Conservation (phyloP, 495 filamentous ascomycete genomes). For the Schizothecium vesticola region DNA sequence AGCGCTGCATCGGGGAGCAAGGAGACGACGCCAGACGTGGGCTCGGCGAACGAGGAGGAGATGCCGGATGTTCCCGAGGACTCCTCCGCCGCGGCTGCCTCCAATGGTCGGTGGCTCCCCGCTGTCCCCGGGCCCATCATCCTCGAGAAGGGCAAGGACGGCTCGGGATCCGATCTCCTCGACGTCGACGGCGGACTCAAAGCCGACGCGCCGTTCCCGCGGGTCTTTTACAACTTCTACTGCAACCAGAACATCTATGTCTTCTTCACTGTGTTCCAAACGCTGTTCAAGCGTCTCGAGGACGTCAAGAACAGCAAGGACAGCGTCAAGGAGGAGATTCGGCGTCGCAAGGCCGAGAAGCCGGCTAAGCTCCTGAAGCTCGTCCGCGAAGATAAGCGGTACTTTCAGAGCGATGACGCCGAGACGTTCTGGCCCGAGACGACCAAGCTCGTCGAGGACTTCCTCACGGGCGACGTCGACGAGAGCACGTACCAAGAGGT, state of each 20-base stretch:
- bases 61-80: constrained; percentile 50
- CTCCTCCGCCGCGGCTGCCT: constrained; percentile 41
- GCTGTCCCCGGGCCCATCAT: constrained; percentile 43
- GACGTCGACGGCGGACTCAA: constrained; percentile 58
- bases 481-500: constrained; percentile 78
- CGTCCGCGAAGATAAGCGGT: constrained; percentile 46
- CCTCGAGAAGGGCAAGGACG: constrained; percentile 33
- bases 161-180: constrained; percentile 33
- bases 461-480: constrained; percentile 78
- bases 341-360: constrained; percentile 62
- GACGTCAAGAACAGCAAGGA: constrained; percentile 73
- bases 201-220: constrained; percentile 73
- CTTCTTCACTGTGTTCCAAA: constrained; percentile 88
- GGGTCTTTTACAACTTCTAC: constrained; percentile 78
- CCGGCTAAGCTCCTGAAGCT: constrained; percentile 76
- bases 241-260: constrained; percentile 83
- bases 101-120: constrained; percentile 52
- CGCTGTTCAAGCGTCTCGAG: constrained; percentile 75
- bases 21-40: constrained; percentile 77
- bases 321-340: constrained; percentile 65
- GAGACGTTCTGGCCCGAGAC: constrained; percentile 49
- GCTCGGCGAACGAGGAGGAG: constrained; percentile 63
- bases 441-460: constrained; percentile 71
- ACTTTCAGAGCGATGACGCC: constrained; percentile 39
- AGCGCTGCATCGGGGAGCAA: constrained; percentile 70